Evolutionary conservation across 176 grass and related monocot species (phyloP).

Genomic region (Panicum miliaceum): DNA sequence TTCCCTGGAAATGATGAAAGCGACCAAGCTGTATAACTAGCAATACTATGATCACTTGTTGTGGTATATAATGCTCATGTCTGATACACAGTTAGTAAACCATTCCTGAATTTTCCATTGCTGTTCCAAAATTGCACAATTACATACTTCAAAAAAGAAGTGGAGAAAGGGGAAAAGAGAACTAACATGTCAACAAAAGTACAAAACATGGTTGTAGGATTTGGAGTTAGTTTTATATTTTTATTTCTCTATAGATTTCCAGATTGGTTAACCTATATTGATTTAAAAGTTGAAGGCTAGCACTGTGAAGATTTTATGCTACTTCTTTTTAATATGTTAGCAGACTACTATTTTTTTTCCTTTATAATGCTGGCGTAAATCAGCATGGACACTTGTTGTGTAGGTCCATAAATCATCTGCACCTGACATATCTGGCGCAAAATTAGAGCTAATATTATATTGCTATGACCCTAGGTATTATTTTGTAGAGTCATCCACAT

Average conservation of each 20-base stretch:
- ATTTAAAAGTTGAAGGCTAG: background rate
- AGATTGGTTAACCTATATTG: background rate
- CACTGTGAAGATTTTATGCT: background rate
- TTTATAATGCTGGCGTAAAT: background rate
- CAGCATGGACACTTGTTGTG: background rate
- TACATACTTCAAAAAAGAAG: background rate
- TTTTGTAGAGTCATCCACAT: background rate
- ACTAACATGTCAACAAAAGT: background rate
- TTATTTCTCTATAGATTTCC: slow-evolving; percentile 1
- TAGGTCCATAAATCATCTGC: background rate
- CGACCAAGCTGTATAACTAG: background rate
- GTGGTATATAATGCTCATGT: background rate
- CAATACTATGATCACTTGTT: background rate
- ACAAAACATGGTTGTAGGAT: background rate
- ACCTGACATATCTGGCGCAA: slow-evolving; percentile 36
- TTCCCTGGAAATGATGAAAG: slow-evolving; percentile 12
- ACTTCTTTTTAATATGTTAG: background rate
- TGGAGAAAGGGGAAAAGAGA: background rate
- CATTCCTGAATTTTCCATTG: background rate
- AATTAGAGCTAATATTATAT: background rate
- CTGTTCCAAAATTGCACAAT: background rate
- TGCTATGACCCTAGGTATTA: background rate
- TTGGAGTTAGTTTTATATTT: background rate
- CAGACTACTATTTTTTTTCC: slow-evolving; percentile 20
- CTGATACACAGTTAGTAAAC: background rate